A percentile compares a stretch with the other conserved stretches of the same genome.
Evolutionary conservation across 305 asterid species (phyloP).

Genomic region (Rubia peregrina): DNA sequence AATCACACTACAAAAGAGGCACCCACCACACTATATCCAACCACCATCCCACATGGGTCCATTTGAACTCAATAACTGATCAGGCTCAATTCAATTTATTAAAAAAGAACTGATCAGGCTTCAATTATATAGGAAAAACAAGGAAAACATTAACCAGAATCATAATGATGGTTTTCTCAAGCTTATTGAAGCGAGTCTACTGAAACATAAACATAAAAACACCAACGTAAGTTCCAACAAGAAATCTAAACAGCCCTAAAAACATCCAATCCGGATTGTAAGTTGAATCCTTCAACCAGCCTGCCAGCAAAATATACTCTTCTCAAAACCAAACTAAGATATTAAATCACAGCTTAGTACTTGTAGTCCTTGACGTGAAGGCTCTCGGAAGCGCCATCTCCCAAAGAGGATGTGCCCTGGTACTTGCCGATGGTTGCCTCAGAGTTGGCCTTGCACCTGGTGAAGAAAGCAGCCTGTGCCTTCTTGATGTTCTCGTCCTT

Average conservation of each 20-base stretch:
- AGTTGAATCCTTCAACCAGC: slow-evolving; percentile 1
- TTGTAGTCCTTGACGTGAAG: slow-evolving; percentile 48
- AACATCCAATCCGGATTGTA: neutral
- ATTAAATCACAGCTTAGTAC: slow-evolving; percentile 21
- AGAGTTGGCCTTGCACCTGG: slow-evolving; percentile 51
- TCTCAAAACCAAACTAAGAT: slow-evolving; percentile 19
- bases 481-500: slow-evolving; percentile 48
- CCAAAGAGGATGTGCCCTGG: slow-evolving; percentile 28
- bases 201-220: neutral
- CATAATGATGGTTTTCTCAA: slow-evolving; percentile 18
- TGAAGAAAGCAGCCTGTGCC: slow-evolving; percentile 41
- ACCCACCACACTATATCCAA: too few relatives aligned
- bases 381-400: slow-evolving; percentile 46
- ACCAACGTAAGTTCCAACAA: neutral
- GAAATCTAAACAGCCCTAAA: neutral
- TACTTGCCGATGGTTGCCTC: slow-evolving; percentile 48
- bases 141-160: slow-evolving; percentile 1
- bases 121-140: neutral
- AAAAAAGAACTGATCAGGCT: neutral
- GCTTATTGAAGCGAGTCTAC: slow-evolving; percentile 25
- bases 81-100: neutral
- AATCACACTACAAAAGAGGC: too few relatives aligned
- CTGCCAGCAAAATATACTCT: slow-evolving; percentile 12
- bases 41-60: too few relatives aligned
- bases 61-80: neutral